Evolutionary conservation across 1,139 yeast species (phyloP).

Genomic region (Pichia sp.): DNA sequence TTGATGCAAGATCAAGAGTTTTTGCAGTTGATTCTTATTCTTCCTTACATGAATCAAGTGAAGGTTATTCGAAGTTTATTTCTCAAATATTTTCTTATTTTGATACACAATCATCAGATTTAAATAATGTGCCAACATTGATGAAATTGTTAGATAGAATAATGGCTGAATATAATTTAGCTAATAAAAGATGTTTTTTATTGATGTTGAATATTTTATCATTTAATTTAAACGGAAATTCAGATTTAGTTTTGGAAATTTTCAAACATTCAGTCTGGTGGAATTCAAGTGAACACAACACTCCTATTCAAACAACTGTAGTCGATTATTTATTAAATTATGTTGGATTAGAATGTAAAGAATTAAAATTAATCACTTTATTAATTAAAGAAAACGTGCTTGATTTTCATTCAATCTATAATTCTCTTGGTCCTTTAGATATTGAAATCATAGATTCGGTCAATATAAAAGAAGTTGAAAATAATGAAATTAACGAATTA

Average conservation of each 20-base stretch:
- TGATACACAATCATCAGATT: constrained; percentile 34
- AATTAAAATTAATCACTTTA: constrained; percentile 41
- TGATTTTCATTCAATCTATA: constrained; percentile 57
- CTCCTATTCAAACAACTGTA: constrained; percentile 40
- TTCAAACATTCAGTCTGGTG: constrained; percentile 44
- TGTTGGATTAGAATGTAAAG: constrained; percentile 32
- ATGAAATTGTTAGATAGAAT: constrained; percentile 48
- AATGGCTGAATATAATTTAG: constrained; percentile 74
- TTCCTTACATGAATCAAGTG: constrained; percentile 69
- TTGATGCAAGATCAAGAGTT: constrained; percentile 37
- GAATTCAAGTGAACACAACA: constrained; percentile 36
- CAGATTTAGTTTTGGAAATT: constrained; percentile 42
- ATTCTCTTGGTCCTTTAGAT: constrained; percentile 39
- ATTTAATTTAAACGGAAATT: constrained; percentile 38
- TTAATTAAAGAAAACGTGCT: constrained; percentile 67
- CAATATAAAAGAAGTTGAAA: constrained; percentile 18
- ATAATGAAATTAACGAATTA: constrained; percentile 37
- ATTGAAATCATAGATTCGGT: constrained; percentile 34
- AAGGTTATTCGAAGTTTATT: constrained; percentile 70
- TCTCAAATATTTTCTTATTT: constrained; percentile 46
- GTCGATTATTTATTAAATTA: constrained; percentile 48
- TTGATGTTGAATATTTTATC: constrained; percentile 29
- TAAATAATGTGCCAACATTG: constrained; percentile 41
- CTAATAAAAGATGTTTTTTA: constrained; percentile 68
- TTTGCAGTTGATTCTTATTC: constrained; percentile 72